These are phyloP conservation scores for Alternaria alternata DNA, from an alignment of 2,329 filamentous ascomycete species.

Conservation along the genomic window DNA sequence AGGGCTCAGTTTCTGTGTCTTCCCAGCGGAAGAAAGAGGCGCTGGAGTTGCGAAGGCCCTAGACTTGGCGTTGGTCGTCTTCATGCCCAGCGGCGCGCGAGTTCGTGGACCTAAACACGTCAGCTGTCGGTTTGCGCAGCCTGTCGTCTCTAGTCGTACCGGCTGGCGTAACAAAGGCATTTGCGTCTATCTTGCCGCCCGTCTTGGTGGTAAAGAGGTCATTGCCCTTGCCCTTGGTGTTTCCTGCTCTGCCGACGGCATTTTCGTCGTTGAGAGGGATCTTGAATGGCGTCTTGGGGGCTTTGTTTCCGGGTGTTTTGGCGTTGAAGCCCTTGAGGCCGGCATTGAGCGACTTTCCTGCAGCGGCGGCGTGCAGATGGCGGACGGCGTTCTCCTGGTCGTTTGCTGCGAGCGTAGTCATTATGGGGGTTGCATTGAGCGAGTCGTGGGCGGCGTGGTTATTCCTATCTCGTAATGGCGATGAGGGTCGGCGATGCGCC, in stretches of 20 bases:
- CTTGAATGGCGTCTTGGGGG: slow-evolving; percentile 83
- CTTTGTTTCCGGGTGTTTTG: slow-evolving; percentile 80
- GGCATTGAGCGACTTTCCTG: slow-evolving; percentile 76
- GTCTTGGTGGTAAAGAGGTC: slow-evolving; percentile 61
- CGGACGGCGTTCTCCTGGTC: slow-evolving; percentile 91
- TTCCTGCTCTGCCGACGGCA: slow-evolving; percentile 68
- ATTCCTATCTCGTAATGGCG: slow-evolving; percentile 13
- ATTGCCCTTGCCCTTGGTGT: slow-evolving; percentile 67
- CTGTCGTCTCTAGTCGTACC: slow-evolving; percentile 59
- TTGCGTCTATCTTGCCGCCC: slow-evolving; percentile 62
- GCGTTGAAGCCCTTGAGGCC: slow-evolving; percentile 67
- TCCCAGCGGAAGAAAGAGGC: slow-evolving; percentile 65
- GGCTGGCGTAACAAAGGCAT: slow-evolving; percentile 79
- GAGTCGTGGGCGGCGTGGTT: slow-evolving; percentile 21
- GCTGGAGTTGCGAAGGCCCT: slow-evolving; percentile 71
- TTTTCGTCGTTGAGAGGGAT: slow-evolving; percentile 87
- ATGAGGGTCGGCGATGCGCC: slow-evolving; percentile 3
- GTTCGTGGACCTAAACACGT: slow-evolving; percentile 55
- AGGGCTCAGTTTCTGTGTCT: slow-evolving; percentile 70
- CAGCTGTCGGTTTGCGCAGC: slow-evolving; percentile 7
- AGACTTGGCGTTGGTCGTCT: slow-evolving; percentile 94
- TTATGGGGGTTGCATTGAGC: slow-evolving; percentile 44
- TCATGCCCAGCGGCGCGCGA: slow-evolving; percentile 86
- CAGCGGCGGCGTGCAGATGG: slow-evolving; percentile 73
- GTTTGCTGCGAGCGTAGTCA: slow-evolving; percentile 75